Evolutionary conservation across 208 protist genomes (phyloP).

Genomic region (Hexamita inflata): DNA sequence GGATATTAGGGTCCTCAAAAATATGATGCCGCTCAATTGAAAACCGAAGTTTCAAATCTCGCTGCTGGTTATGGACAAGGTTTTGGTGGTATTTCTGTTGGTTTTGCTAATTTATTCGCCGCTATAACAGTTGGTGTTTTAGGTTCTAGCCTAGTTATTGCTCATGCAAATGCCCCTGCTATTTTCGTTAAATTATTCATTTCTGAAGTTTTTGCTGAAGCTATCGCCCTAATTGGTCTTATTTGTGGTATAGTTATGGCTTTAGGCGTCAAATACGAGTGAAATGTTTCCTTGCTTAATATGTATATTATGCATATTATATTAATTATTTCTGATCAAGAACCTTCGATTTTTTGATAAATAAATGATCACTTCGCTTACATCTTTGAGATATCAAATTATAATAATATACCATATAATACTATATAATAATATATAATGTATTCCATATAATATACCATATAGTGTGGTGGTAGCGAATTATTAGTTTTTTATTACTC

Average conservation of each 20-base stretch:
- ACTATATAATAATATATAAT: too few species aligned
- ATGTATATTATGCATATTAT: too few species aligned
- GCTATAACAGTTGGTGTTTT: constrained; percentile 32
- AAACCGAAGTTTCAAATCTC: not conserved
- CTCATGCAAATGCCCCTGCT: constrained; percentile 22
- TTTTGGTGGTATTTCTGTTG: constrained; percentile 28
- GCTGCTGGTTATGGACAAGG: not conserved
- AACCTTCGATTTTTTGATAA: too few species aligned
- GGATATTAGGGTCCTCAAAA: not conserved
- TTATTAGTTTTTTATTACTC: too few species aligned
- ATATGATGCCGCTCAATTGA: not conserved
- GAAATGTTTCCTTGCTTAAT: too few species aligned
- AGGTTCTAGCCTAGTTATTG: constrained; percentile 11
- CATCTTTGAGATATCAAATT: too few species aligned
- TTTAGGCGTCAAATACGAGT: too few species aligned
- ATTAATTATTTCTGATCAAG: too few species aligned
- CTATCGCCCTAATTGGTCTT: constrained; percentile 40
- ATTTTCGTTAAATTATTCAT: constrained; percentile 41
- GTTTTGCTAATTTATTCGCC: constrained; percentile 33
- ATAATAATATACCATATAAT: too few species aligned
- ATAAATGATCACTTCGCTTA: too few species aligned
- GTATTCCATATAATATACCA: too few species aligned
- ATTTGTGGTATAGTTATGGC: constrained; percentile 33
- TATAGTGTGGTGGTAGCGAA: too few species aligned
- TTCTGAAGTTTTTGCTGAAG: constrained; percentile 39